Evolutionary conservation across 805 yeast species (phyloP).

Genomic region (Metschnikowia koreensis): DNA sequence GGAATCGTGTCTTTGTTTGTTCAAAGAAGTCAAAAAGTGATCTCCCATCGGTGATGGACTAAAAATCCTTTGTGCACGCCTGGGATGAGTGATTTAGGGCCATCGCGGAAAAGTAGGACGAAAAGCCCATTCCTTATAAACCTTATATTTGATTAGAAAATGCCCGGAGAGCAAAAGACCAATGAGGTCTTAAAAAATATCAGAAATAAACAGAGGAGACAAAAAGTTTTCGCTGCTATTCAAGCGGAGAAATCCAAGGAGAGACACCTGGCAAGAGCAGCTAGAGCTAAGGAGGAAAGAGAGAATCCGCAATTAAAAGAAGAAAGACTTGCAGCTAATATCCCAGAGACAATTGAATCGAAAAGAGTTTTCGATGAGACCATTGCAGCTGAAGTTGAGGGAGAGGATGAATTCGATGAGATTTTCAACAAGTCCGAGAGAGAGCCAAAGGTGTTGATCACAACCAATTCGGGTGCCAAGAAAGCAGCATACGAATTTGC

Average conservation of each 20-base stretch:
- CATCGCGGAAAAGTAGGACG: slow-evolving; percentile 10
- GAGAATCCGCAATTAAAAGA: slow-evolving; percentile 78
- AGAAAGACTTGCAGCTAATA: slow-evolving; percentile 73
- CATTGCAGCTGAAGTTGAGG: slow-evolving; percentile 56
- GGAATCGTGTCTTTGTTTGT: neutral
- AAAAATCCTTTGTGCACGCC: slow-evolving; percentile 10
- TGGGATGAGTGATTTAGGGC: slow-evolving; percentile 7
- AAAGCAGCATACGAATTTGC: slow-evolving; percentile 89
- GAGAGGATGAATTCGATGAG: slow-evolving; percentile 60
- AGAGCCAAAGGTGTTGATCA: slow-evolving; percentile 84
- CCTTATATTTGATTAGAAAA: neutral
- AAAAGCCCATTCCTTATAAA: slow-evolving; percentile 1
- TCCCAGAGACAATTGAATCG: slow-evolving; percentile 79
- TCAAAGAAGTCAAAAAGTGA: neutral
- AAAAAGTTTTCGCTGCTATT: slow-evolving; percentile 68
- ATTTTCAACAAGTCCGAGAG: slow-evolving; percentile 24
- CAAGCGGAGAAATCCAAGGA: slow-evolving; percentile 74
- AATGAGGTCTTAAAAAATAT: slow-evolving; percentile 37
- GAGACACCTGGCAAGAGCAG: slow-evolving; percentile 73
- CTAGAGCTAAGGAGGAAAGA: slow-evolving; percentile 84
- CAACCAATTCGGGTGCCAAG: slow-evolving; percentile 85
- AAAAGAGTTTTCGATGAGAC: slow-evolving; percentile 89
- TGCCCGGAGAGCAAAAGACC: slow-evolving; percentile 10
- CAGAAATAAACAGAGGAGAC: slow-evolving; percentile 77
- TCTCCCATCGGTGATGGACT: neutral